Conservation (phyloP, 306 rosid genomes). For the Ziziphus jujuba region DNA sequence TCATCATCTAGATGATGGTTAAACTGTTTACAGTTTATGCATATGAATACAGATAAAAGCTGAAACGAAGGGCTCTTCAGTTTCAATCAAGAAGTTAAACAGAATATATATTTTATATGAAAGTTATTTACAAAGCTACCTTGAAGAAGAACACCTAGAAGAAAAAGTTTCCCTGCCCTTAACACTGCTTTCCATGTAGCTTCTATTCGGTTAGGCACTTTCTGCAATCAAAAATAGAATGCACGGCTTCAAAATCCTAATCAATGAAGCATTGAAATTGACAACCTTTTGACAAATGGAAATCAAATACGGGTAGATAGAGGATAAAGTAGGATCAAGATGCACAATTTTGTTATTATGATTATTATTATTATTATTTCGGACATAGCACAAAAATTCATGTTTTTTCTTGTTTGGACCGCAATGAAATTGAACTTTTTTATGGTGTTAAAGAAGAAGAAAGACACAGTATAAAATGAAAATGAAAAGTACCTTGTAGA, state of each 20-base stretch:
- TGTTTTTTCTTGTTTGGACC: too few relatives aligned
- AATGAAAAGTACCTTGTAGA: conserved; percentile 84
- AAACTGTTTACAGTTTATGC: too few relatives aligned
- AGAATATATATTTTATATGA: not conserved
- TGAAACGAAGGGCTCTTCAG: too few relatives aligned
- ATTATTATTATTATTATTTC: too few relatives aligned
- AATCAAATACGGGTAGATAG: not conserved
- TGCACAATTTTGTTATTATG: not conserved
- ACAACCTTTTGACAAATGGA: not conserved
- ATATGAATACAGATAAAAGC: too few relatives aligned
- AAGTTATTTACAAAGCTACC: conserved; percentile 41
- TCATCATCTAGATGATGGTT: too few relatives aligned
- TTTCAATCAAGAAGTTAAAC: too few relatives aligned
- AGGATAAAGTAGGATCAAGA: not conserved
- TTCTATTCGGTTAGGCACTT: conserved; percentile 43
- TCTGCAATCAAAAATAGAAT: conserved; percentile 36
- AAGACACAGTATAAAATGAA: too few relatives aligned
- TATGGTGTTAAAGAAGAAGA: too few relatives aligned
- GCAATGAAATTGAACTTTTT: not conserved
- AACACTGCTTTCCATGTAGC: conserved; percentile 64
- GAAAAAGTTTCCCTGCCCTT: conserved; percentile 58
- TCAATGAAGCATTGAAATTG: not conserved
- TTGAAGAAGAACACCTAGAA: conserved; percentile 79
- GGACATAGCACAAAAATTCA: too few relatives aligned
- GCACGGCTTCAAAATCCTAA: not conserved